Conservation (phyloP, 1,284 basidiomycete genomes). For the Pseudozyma hubeiensis region DNA sequence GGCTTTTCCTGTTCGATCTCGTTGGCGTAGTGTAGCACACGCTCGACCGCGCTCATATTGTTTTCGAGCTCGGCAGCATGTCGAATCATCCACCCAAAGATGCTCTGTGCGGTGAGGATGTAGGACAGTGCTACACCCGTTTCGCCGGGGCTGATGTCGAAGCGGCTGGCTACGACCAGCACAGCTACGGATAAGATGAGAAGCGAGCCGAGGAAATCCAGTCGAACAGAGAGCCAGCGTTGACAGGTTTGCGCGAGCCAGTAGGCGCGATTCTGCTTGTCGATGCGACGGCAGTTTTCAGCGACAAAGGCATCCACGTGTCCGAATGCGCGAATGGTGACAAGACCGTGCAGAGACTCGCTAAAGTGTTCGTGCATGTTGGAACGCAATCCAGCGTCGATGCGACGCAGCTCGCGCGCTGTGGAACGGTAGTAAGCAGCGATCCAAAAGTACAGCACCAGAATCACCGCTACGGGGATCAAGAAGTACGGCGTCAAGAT, state of each 20-base stretch:
- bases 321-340: slow-evolving; percentile 42
- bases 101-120: slow-evolving; percentile 74
- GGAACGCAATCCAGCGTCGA: slow-evolving; percentile 43
- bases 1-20: slow-evolving; percentile 31
- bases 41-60: slow-evolving; percentile 85
- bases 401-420: slow-evolving; percentile 33
- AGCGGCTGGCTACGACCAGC: slow-evolving; percentile 79
- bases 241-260: slow-evolving; percentile 49
- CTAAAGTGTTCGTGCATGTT: slow-evolving; percentile 51
- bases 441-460: slow-evolving; percentile 71
- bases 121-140: slow-evolving; percentile 83
- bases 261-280: slow-evolving; percentile 48
- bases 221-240: slow-evolving; percentile 73
- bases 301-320: slow-evolving; percentile 23
- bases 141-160: slow-evolving; percentile 80
- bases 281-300: slow-evolving; percentile 38
- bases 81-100: slow-evolving; percentile 84
- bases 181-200: slow-evolving; percentile 77
- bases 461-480: slow-evolving; percentile 74
- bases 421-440: slow-evolving; percentile 43
- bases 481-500: slow-evolving; percentile 87
- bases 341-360: slow-evolving; percentile 44
- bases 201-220: slow-evolving; percentile 83
- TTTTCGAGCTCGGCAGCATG: slow-evolving; percentile 71
- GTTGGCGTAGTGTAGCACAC: slow-evolving; percentile 77